A percentile compares a stretch with the other conserved stretches of the same genome.
These are phyloP conservation scores for Malania oleifera DNA, from an alignment of 164 flowering plant species.

Conservation along the genomic window DNA sequence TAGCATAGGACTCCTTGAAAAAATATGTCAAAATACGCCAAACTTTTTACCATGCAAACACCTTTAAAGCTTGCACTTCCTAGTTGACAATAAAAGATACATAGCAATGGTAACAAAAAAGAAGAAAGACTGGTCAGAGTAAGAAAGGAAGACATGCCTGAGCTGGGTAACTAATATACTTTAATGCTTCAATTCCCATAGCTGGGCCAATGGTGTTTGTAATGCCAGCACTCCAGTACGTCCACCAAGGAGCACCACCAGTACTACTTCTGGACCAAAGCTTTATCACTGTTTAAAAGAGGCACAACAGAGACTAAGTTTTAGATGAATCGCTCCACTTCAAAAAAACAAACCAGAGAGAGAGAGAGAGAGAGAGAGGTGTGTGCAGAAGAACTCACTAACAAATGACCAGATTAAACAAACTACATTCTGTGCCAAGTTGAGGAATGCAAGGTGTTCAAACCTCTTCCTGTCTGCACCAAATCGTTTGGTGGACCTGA, in stretches of 20 bases:
- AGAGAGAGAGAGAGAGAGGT: conserved; percentile 2
- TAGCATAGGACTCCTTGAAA: too few relatives aligned
- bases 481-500: conserved; percentile 91
- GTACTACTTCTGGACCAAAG: conserved; percentile 66
- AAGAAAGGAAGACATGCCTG: conserved; percentile 49
- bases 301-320: not conserved
- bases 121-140: not conserved
- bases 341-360: not conserved
- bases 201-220: conserved; percentile 98
- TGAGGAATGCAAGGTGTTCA: conserved; percentile 88
- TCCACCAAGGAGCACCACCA: conserved; percentile 97
- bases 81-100: too few relatives aligned
- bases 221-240: conserved; percentile 95
- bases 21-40: too few relatives aligned
- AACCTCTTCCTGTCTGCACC: conserved; percentile 83
- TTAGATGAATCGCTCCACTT: not conserved
- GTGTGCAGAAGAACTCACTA: conserved; percentile 56
- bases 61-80: not conserved
- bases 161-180: conserved; percentile 96
- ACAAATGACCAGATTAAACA: conserved; percentile 91
- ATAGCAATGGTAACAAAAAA: not conserved
- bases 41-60: not conserved
- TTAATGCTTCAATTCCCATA: conserved; percentile 97
- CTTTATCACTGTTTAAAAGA: conserved; percentile 56
- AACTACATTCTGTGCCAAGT: conserved; percentile 90